Evolutionary conservation across 2,329 filamentous ascomycete species (phyloP).

Genomic region (Aspergillus piperis): DNA sequence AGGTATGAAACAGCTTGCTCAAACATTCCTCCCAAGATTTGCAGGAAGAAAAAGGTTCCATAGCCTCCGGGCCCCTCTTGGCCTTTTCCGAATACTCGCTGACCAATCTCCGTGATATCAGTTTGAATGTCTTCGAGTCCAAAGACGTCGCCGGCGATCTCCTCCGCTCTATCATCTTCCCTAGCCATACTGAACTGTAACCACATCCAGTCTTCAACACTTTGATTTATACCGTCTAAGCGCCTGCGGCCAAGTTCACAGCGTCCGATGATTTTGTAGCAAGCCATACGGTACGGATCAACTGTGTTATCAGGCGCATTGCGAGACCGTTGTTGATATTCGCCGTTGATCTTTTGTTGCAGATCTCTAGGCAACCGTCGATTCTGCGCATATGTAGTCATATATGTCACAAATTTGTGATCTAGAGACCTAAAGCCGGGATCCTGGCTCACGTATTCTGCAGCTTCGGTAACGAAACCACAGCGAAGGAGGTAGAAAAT

Average conservation of each 20-base stretch:
- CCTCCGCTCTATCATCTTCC: conserved; percentile 62
- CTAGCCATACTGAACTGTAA: conserved; percentile 64
- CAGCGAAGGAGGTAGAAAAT: conserved; percentile 89
- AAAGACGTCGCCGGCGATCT: conserved; percentile 63
- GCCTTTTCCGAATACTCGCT: conserved; percentile 84
- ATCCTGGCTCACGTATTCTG: conserved; percentile 79
- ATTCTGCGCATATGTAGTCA: conserved; percentile 80
- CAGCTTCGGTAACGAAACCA: conserved; percentile 80
- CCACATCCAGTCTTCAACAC: conserved; percentile 69
- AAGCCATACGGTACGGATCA: conserved; percentile 94
- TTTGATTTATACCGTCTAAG: conserved; percentile 59
- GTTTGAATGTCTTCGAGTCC: conserved; percentile 70
- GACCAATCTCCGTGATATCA: conserved; percentile 83
- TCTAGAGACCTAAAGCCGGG: conserved; percentile 86
- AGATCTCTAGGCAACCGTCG: conserved; percentile 75
- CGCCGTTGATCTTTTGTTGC: conserved; percentile 83
- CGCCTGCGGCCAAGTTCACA: conserved; percentile 62
- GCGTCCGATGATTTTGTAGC: conserved; percentile 94
- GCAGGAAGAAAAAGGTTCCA: conserved; percentile 90
- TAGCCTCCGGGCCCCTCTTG: conserved; percentile 77
- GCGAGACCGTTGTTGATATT: conserved; percentile 81
- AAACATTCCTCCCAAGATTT: conserved; percentile 87
- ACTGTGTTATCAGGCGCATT: conserved; percentile 84
- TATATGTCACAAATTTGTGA: conserved; percentile 83
- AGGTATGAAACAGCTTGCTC: conserved; percentile 91